A percentile compares a stretch with the other conserved stretches of the same genome.
phyloP scores from a whole-genome alignment of 768 basidiomycete species.

The Trametes maxima region DNA sequence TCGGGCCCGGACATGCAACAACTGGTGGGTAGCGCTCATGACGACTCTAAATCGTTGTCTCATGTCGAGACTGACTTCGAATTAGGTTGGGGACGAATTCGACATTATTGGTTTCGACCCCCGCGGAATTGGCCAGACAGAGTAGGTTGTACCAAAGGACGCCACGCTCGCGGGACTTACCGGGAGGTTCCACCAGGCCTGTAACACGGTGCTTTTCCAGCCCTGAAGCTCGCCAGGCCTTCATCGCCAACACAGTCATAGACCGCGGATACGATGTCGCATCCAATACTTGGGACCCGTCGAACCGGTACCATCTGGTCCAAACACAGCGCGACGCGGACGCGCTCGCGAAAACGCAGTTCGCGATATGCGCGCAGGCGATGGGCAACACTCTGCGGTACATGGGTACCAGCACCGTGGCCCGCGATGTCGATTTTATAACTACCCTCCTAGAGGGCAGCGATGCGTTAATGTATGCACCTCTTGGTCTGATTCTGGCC shows the following conservation, averaged over 20 bases:
- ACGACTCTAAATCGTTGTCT: no score
- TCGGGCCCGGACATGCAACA: slow-evolving; percentile 18
- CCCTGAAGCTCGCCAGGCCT: slow-evolving; percentile 27
- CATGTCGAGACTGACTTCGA: background rate
- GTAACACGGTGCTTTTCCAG: slow-evolving; percentile 30
- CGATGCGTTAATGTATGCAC: slow-evolving; percentile 15
- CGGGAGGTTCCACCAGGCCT: slow-evolving; percentile 22
- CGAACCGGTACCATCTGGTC: slow-evolving; percentile 26
- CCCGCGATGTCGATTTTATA: slow-evolving; percentile 35
- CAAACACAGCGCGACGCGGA: slow-evolving; percentile 27
- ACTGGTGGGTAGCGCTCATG: slow-evolving; percentile 6
- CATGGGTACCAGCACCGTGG: slow-evolving; percentile 36
- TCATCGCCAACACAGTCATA: slow-evolving; percentile 31
- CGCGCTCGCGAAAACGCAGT: slow-evolving; percentile 29
- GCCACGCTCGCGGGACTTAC: background rate
- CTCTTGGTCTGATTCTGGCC: slow-evolving; percentile 13
- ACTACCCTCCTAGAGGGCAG: slow-evolving; percentile 29
- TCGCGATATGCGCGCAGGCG: background rate
- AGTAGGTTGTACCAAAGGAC: slow-evolving; percentile 21
- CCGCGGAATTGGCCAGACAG: slow-evolving; percentile 35
- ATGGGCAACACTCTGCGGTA: slow-evolving; percentile 32
- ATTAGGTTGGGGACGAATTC: slow-evolving; percentile 30
- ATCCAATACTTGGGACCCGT: slow-evolving; percentile 26
- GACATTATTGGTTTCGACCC: slow-evolving; percentile 36
- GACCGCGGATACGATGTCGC: slow-evolving; percentile 30